Base-by-base conservation (phyloP, 371 early-diverging fungal species). In the Funneliformis caledonium region DNA sequence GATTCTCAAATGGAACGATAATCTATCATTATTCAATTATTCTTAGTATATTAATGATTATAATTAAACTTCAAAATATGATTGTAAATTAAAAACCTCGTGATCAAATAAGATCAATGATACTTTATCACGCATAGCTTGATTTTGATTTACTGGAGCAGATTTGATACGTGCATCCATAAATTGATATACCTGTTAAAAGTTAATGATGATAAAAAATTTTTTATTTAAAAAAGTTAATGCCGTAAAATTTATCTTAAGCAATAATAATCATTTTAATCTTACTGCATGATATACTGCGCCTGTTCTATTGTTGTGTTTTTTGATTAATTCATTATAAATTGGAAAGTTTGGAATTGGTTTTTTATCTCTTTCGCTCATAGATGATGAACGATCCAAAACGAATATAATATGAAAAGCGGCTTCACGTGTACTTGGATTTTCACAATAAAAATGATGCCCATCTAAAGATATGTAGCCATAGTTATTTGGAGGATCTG, bases 391-490 rank as follows among this genome's bases (percentile, higher is more conserved):
- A 60, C 47, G 43, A 45, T 76, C 62, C 1, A 76, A 2, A 3
- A 61, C 76, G 4, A 76, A 76, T 14, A 76, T 45, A 76, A 76
- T 76, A 31, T 76, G 62, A 61, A 43, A 62, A 12, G 6, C 22
- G 4, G 69, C 52, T 52, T 33, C 48, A n/a, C 42, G 16, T 59
- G 16, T 78, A 12, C 11, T 69, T 1, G 78, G 79, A 50, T 81
- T 78, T 50, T 78, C 68, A 33, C 81, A 81, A 42, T 48, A 16
- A 60, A 81, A 81, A 42, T 78, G 78, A 68, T 81, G 81, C 14
- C 81, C 81, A 50, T 80, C 81, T 16, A 22, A 33, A 19, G 78
- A 77, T 42, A 81, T 70, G 33, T 81, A 79, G 12, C 81, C 81
- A 72, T 10, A 22, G 6, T 42, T n/a, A n/a, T 22, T 50, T 42